Percentiles rank a stretch among this genome's conserved stretches.
Evolutionary conservation across 164 flowering plant species (phyloP).

Genomic region (Malania oleifera): DNA sequence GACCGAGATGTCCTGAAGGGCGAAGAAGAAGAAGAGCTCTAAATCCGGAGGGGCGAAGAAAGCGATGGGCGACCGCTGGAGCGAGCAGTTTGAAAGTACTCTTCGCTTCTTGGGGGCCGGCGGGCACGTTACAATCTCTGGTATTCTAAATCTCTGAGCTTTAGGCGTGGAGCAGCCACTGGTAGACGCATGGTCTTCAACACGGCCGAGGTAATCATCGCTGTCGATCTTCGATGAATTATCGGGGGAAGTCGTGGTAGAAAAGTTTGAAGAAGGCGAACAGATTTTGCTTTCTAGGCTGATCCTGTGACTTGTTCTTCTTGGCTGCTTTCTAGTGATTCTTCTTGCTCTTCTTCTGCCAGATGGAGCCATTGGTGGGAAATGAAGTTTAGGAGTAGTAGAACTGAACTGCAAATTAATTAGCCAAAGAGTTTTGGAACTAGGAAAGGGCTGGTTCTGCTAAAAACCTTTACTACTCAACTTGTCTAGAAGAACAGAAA

Average conservation of each 20-base stretch:
- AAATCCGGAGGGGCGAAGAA: conserved; percentile 50
- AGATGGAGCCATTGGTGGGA: conserved; percentile 20
- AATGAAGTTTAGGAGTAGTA: too few species aligned
- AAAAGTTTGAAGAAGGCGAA: conserved; percentile 9
- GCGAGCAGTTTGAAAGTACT: conserved; percentile 12
- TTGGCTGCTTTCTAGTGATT: conserved; percentile 4
- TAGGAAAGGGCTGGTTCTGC: too few species aligned
- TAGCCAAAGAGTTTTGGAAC: too few species aligned
- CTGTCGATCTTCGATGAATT: background rate
- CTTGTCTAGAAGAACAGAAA: background rate
- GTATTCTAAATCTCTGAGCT: conserved; percentile 41
- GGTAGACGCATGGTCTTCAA: background rate
- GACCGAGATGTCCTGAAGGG: conserved; percentile 21
- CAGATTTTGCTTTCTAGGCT: background rate
- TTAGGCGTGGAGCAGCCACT: conserved; percentile 49
- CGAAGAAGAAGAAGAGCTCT: conserved; percentile 52
- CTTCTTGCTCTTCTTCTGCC: conserved; percentile 4
- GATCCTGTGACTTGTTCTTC: conserved; percentile 11
- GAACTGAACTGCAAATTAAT: too few species aligned
- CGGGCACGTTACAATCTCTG: conserved; percentile 51
- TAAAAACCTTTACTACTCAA: background rate
- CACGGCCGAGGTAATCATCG: background rate
- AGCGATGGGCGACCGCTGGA: conserved; percentile 30
- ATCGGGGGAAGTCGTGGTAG: background rate
- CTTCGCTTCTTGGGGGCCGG: conserved; percentile 58